phyloP scores from a whole-genome alignment of 2,329 filamentous ascomycete species.

The Berkeleyomyces basicola region DNA sequence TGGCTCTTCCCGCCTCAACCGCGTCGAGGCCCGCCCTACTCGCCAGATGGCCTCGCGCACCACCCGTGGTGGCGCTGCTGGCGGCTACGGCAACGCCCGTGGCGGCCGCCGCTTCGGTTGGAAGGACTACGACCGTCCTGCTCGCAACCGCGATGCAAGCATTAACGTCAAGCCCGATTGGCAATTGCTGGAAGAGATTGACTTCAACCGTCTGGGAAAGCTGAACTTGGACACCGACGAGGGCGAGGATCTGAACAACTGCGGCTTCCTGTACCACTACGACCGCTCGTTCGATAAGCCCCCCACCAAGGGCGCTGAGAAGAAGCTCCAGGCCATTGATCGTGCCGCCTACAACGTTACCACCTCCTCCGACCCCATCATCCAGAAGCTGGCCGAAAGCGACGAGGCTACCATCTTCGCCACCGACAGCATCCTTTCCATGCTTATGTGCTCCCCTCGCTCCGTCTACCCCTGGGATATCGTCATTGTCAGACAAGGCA shows the following conservation, averaged over 20 bases:
- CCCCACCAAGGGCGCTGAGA: conserved; percentile 74
- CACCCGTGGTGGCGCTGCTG: conserved; percentile 49
- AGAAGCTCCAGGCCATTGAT: conserved; percentile 75
- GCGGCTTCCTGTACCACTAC: conserved; percentile 97
- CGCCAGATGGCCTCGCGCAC: conserved; percentile 52
- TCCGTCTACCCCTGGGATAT: conserved; percentile 98
- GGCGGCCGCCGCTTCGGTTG: conserved; percentile 85
- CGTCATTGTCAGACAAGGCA: conserved; percentile 78
- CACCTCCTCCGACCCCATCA: conserved; percentile 86
- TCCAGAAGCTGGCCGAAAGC: conserved; percentile 92
- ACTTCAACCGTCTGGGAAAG: conserved; percentile 89
- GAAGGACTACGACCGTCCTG: conserved; percentile 98
- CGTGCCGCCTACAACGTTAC: conserved; percentile 97
- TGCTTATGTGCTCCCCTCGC: conserved; percentile 96
- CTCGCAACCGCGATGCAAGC: conserved; percentile 87
- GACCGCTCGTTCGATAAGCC: conserved; percentile 90
- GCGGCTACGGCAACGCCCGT: conserved; percentile 38
- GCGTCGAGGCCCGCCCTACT: conserved; percentile 43
- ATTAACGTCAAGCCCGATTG: conserved; percentile 94
- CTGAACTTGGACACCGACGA: conserved; percentile 90
- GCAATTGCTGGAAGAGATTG: conserved; percentile 93
- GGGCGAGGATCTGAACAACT: conserved; percentile 86
- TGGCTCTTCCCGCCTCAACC: conserved; percentile 49
- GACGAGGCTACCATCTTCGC: conserved; percentile 94
- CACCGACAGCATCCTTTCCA: conserved; percentile 91